Evolutionary conservation across 768 basidiomycete genomes (phyloP), one percentile per base, ranked within the genome.

Genomic region (Cantharellus anzutake): DNA sequence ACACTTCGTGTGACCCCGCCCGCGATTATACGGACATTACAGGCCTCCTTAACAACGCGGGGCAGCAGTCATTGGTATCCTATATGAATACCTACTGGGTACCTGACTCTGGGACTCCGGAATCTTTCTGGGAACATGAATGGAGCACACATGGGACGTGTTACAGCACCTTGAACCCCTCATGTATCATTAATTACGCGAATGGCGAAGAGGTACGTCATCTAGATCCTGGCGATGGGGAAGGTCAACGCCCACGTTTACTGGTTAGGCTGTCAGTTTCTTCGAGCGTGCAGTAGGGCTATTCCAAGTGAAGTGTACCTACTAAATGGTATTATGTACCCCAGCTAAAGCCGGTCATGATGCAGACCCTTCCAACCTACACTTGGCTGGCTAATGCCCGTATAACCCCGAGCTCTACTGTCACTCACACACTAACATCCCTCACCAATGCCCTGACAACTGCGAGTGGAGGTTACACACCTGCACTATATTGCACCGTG

Each of bases 321-420:
- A 1, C 20, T 29, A 29, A 29, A 29, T 29, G 20, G 20, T 1
- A 1, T n/a, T 29, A 29, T 29, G 20, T 29, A 29, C n/a, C 20
- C 1, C 20, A 29, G 20, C 20, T 29, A 29, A 29, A 29, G 20
- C 20, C 20, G 1, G 20, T 29, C 20, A 29, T 29, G 20, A 29
- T 29, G 20, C 20, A 29, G 20, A 29, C 20, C 20, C 20, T 29
- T 29, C 20, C 20, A 29, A 88, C 88, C 2, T 87, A 80, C 68
- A 73, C 77, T 14, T 87, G 79, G 79, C 80, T 91, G 44, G 70
- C 73, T 11, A 71, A 76, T 29, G 81, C 76, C n/a, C 86, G 86
- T 35, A 90, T 91, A 64, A 78, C 77, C 2, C 89, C 89, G 7
- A 76, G 76, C n/a, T 70, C 72, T 2, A 72, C 69, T 61, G 67